A percentile compares a stretch with the other conserved stretches of the same genome.
Conservation (phyloP, 2,329 filamentous ascomycete genomes). For the Niveomyces coronatus region DNA sequence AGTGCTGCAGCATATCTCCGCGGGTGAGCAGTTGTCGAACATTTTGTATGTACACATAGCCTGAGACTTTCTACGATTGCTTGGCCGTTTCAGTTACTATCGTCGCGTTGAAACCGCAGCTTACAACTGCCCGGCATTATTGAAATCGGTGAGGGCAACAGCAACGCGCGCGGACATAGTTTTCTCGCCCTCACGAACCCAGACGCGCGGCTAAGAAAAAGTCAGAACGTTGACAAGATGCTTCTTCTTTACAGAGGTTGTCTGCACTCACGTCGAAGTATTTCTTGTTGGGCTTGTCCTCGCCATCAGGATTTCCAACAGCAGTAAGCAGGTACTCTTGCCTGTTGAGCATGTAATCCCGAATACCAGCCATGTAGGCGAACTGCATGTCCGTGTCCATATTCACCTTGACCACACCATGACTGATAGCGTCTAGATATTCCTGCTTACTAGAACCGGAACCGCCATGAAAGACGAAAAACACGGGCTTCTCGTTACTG, state of each 20-base stretch:
- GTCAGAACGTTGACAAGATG: slow-evolving; percentile 6
- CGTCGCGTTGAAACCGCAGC: not conserved
- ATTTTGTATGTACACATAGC: no score
- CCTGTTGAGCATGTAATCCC: slow-evolving; percentile 89
- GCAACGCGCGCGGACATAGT: slow-evolving; percentile 77
- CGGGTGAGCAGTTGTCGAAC: no score
- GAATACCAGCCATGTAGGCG: slow-evolving; percentile 84
- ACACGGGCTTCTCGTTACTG: slow-evolving; percentile 81
- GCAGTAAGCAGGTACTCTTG: slow-evolving; percentile 83
- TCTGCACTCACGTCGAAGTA: slow-evolving; percentile 50
- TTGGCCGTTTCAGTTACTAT: no score
- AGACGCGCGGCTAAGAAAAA: slow-evolving; percentile 63
- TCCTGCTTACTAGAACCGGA: slow-evolving; percentile 86
- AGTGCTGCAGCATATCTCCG: no score
- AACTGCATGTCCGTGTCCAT: slow-evolving; percentile 96
- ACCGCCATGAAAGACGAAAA: slow-evolving; percentile 98
- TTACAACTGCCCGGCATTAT: slow-evolving; percentile 35
- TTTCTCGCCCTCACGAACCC: slow-evolving; percentile 96
- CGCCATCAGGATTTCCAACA: slow-evolving; percentile 91
- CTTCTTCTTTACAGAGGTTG: slow-evolving; percentile 1
- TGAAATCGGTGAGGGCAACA: slow-evolving; percentile 85
- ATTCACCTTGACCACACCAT: slow-evolving; percentile 99
- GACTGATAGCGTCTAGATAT: slow-evolving; percentile 77
- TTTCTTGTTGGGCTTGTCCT: slow-evolving; percentile 99
- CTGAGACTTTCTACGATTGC: no score